A percentile compares a stretch with the other conserved stretches of the same genome.
phyloP scores from a whole-genome alignment of 2,329 filamentous ascomycete genomes.

The Metarhizium brunneum region DNA sequence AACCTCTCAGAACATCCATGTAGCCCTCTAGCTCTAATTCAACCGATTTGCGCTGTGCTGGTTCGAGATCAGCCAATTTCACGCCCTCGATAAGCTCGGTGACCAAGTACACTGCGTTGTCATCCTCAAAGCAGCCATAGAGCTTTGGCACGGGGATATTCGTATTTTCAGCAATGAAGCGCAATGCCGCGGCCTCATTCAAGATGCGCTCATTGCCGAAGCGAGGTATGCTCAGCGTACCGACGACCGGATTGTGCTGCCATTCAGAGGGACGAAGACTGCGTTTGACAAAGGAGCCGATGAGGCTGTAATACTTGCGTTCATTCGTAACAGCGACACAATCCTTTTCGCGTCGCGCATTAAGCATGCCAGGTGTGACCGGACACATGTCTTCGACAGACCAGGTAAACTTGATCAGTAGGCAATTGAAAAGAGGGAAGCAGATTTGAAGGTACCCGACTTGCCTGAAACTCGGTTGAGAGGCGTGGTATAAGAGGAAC shows the following conservation, averaged over 20 bases:
- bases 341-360: constrained; percentile 4
- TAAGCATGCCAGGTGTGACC: constrained; percentile 4
- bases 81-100: constrained; percentile 6
- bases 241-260: constrained; percentile 3
- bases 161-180: constrained; percentile 10
- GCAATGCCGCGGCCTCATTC: constrained; percentile 10
- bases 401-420: no score
- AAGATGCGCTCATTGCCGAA: constrained; percentile 10
- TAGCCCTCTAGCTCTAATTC: constrained; percentile 9
- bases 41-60: constrained; percentile 5
- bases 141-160: constrained; percentile 12
- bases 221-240: constrained; percentile 5
- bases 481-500: no score
- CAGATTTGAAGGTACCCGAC: no score
- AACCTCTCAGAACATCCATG: constrained; percentile 2
- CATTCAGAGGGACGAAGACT: constrained; percentile 7
- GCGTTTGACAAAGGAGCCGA: constrained; percentile 5
- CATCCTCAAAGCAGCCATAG: constrained; percentile 9
- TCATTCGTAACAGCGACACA: constrained; percentile 3
- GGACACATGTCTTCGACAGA: neutral
- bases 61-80: constrained; percentile 1
- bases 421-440: no score
- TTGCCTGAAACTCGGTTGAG: no score
- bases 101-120: constrained; percentile 4
- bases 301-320: constrained; percentile 5